Percentiles rank a stretch among this genome's conserved stretches.
Evolutionary conservation across 768 basidiomycete species (phyloP).

Genomic region (Trametes punicea): DNA sequence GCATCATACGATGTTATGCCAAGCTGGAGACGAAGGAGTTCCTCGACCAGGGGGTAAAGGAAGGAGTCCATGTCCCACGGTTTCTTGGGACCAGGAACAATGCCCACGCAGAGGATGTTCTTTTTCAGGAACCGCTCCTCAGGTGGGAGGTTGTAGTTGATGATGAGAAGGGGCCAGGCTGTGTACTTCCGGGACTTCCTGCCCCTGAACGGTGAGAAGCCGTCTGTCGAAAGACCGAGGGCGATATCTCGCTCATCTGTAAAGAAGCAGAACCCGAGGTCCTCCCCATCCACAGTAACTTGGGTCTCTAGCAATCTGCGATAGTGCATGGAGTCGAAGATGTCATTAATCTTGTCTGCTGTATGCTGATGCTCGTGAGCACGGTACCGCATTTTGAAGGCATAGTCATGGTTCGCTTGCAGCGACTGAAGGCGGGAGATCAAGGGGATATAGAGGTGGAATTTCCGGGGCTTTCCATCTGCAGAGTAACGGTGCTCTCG

Average conservation of each 20-base stretch:
- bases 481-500: slow-evolving; percentile 1
- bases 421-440: slow-evolving; percentile 18
- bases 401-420: neutral
- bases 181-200: slow-evolving; percentile 26
- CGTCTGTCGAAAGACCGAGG: slow-evolving; percentile 41
- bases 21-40: slow-evolving; percentile 19
- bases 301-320: slow-evolving; percentile 17
- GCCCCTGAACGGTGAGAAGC: slow-evolving; percentile 38
- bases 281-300: slow-evolving; percentile 30
- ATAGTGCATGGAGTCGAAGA: slow-evolving; percentile 38
- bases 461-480: slow-evolving; percentile 11
- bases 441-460: slow-evolving; percentile 22
- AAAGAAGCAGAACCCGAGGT: slow-evolving; percentile 33
- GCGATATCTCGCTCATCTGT: slow-evolving; percentile 39
- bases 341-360: slow-evolving; percentile 28
- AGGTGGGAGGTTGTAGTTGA: slow-evolving; percentile 36
- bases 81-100: slow-evolving; percentile 30
- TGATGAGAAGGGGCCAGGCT: slow-evolving; percentile 39
- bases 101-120: slow-evolving; percentile 24
- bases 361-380: slow-evolving; percentile 5
- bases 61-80: slow-evolving; percentile 31
- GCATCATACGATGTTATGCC: slow-evolving; percentile 21
- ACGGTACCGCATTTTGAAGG: slow-evolving; percentile 13
- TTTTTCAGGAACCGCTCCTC: slow-evolving; percentile 21
- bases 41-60: slow-evolving; percentile 26